Evolutionary conservation across 352 stramenopile species (phyloP), one percentile per base, ranked within the genome.

Genomic region (Globisporangium lucens): DNA sequence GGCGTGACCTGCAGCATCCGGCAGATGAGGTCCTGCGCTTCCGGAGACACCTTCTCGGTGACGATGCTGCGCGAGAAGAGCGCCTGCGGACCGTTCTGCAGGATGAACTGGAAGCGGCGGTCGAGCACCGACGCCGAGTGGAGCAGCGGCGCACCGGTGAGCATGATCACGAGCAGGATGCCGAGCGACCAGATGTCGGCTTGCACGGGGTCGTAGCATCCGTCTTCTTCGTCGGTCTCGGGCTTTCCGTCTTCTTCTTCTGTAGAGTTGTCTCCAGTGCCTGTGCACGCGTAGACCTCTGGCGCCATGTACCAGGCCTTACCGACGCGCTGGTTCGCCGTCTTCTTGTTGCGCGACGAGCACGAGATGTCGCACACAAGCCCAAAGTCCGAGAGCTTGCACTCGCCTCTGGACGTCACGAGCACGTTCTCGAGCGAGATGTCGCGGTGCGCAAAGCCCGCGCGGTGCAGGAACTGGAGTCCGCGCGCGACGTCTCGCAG

Each of bases 251-350:
- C 43, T 51, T 22, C 43, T 51, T 22, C 43, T 51, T 49, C 13
- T 49, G 41, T 49, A 49, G 41, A 49, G 41, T n/a, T 49, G 43
- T 51, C 17, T 22, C 58, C 56, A 22, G 17, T 61, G 15, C 73
- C 60, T 24, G 80, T 65, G 15, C 63, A 75, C 55, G 75, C 75
- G 52, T 76, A 88, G 20, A 89, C 79, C 68, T 90, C 82, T 1
- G 82, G 82, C 2, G 80, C 79, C 77, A 90, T 90, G 74, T 90
- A 90, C 75, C 78, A 88, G 12, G 65, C 67, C 67, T 91, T 91
- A 52, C 83, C 83, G 7, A 89, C 78, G 33, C 79, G 70, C 36
- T 63, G 38, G n/a, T 69, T 68, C 8, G 67, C 63, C 17, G 76
- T 36, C n/a, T 69, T 63, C 5, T 71, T 75, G 53, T 51, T 67